These are phyloP conservation scores for Nemania sp. DNA, from an alignment of 2,329 filamentous ascomycete species.

Conservation along the genomic window DNA sequence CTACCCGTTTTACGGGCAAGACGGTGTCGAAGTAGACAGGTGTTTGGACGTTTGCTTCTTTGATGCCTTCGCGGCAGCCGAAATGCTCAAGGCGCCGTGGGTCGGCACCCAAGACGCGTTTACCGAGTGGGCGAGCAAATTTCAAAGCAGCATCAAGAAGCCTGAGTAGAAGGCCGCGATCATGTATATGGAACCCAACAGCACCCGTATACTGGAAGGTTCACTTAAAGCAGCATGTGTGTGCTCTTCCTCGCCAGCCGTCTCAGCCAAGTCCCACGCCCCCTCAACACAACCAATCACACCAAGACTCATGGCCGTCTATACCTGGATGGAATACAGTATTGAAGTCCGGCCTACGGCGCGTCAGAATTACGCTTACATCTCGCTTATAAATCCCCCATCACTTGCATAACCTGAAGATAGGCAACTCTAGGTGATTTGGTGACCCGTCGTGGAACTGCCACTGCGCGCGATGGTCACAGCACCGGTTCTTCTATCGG, in stretches of 20 bases:
- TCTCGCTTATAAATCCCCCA: background rate
- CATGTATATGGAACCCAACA: background rate
- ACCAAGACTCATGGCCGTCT: slow-evolving; percentile 6
- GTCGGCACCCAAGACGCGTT: slow-evolving; percentile 73
- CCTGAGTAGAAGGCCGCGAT: slow-evolving; percentile 31
- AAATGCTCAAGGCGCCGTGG: slow-evolving; percentile 65
- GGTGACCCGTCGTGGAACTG: slow-evolving; percentile 44
- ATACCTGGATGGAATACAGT: slow-evolving; percentile 42
- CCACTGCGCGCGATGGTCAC: slow-evolving; percentile 47
- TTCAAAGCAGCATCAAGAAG: slow-evolving; percentile 58
- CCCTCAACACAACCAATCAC: background rate
- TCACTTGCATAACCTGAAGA: slow-evolving; percentile 37
- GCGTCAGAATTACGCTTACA: slow-evolving; percentile 9
- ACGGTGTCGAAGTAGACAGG: slow-evolving; percentile 61
- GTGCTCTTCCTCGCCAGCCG: background rate
- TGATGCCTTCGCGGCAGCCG: slow-evolving; percentile 60
- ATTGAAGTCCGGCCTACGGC: slow-evolving; percentile 44
- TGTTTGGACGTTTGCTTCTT: slow-evolving; percentile 63
- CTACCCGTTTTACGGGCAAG: slow-evolving; percentile 71
- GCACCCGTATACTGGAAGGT: background rate
- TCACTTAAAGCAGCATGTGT: background rate
- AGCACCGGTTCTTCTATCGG: slow-evolving; percentile 44
- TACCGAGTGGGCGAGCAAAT: slow-evolving; percentile 71
- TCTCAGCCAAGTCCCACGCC: background rate
- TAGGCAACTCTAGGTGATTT: slow-evolving; percentile 42